Evolutionary conservation across 2,329 filamentous ascomycete species (phyloP), one percentile per base, ranked within the genome.

Genomic region (Penicillium sp.): DNA sequence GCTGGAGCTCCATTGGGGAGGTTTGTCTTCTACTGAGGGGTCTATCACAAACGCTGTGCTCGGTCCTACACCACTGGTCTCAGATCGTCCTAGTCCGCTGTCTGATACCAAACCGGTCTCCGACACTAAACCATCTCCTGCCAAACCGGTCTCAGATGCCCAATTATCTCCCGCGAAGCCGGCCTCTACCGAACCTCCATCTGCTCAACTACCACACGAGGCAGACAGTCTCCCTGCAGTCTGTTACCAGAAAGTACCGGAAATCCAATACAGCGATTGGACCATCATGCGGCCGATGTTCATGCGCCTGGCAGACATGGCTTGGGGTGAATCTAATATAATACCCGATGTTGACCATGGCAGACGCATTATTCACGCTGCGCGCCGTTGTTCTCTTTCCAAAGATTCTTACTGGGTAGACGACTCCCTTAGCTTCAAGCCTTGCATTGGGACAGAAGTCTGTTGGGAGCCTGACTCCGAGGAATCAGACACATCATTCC

Each of bases 261-360:
- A 59, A 8, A 3, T 7, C 0, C 4, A 27, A 3, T 59, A 42
- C 41, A 41, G 42, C 29, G 25, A 56, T 29, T 59, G 57, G 57
- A 42, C 41, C 7, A 56, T 58, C 12, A 54, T 58, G 51, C 49
- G 41, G 27, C 56, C 56, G 2, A 40, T 49, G 29, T 50, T 58
- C 33, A 58, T 58, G 56, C 56, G 56, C 8, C 15, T 55, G 19
- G 56, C 56, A 21, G 56, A 58, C 21, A 58, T 58, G 50, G 45
- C 50, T 25, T 58, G 56, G 56, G 56, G 56, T 21, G 45, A 55
- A 55, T 58, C 50, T n/a, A 49, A 59, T 21, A 35, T 23, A 2
- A 51, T 59, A 9, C 47, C 57, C n/a, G 53, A 56, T 17, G 27
- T 59, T 19, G 57, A 59, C 13, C 40, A 40, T 13, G 43, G 29